Evolutionary conservation across 768 basidiomycete species (phyloP).

Genomic region (Lepiota brunneoincarnata): DNA sequence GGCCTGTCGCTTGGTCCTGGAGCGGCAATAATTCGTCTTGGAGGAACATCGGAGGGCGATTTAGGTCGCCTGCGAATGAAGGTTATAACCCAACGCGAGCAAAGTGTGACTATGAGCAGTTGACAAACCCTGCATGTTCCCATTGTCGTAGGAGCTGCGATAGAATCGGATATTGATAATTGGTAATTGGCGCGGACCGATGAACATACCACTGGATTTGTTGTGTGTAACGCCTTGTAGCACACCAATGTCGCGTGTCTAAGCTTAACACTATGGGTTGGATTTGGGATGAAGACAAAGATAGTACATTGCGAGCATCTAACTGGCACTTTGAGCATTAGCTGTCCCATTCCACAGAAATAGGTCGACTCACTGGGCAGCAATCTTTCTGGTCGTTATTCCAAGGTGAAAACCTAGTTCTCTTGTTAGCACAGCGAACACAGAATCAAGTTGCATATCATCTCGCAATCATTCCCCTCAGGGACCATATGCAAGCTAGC

Average conservation of each 20-base stretch:
- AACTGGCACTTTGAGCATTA: neutral
- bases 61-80: slow-evolving; percentile 74
- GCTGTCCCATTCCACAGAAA: too few species aligned
- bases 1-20: slow-evolving; percentile 80
- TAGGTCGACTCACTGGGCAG: slow-evolving; percentile 63
- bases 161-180: neutral
- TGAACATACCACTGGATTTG: slow-evolving; percentile 63
- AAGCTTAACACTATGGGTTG: slow-evolving; percentile 23
- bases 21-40: slow-evolving; percentile 81
- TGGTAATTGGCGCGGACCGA: neutral
- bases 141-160: slow-evolving; percentile 77
- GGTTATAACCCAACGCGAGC: neutral
- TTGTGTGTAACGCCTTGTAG: slow-evolving; percentile 75
- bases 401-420: slow-evolving; percentile 34
- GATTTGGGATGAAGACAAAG: neutral
- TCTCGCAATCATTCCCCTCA: neutral
- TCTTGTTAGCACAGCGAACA: slow-evolving; percentile 27
- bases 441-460: neutral
- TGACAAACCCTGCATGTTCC: slow-evolving; percentile 78
- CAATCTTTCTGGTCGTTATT: slow-evolving; percentile 62
- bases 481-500: neutral
- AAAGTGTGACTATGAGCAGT: neutral
- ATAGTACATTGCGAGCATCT: slow-evolving; percentile 11
- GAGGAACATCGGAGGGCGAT: slow-evolving; percentile 79
- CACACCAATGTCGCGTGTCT: slow-evolving; percentile 92